Evolutionary conservation across 352 stramenopile species (phyloP), one percentile per base, ranked within the genome.

Genomic region (Pythium monospermum): DNA sequence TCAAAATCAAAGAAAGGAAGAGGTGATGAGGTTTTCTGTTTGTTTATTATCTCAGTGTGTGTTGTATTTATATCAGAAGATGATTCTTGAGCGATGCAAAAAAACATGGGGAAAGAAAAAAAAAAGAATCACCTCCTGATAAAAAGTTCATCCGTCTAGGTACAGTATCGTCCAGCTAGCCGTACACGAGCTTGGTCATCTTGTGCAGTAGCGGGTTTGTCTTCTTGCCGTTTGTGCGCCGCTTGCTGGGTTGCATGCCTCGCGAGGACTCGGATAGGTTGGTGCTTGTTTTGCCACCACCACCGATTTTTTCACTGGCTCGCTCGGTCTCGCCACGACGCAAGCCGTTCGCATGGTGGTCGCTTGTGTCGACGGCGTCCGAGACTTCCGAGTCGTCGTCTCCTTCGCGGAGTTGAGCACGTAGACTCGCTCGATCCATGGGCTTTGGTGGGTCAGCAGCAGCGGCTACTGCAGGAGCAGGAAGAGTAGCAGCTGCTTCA

Each of bases 181-280:
- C 47, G 37, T 53, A 55, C 8, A 64, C 35, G 13, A 64, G 41
- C 23, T 54, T 43, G 44, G 43, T 59, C 49, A 67, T 53, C 53
- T 59, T 68, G 53, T 51, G 37, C 11, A 63, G 31, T 10, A 61
- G n/a, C 6, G 57, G 42, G 39, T 64, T 58, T 7, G 44, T 64
- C 31, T 87, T 87, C 59, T 87, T 87, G 38, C 73, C 76, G 36
- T 87, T 87, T 13, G 76, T 87, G 15, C 76, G 73, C 27, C 68
- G 54, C 46, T 87, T 85, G 63, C 73, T 85, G 10, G 69, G 69
- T 33, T 71, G 50, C 6, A 71, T 25, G n/a, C n/a, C n/a, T 7
- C 58, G 58, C 0, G 39, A 47, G 2, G 50, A 59, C 19, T 64
- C 44, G 15, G 57, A 64, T 6, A 41, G 15, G 15, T 28, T 31